Base-by-base conservation (phyloP, 2,329 filamentous ascomycete species). In the Microcyclospora pomicola region DNA sequence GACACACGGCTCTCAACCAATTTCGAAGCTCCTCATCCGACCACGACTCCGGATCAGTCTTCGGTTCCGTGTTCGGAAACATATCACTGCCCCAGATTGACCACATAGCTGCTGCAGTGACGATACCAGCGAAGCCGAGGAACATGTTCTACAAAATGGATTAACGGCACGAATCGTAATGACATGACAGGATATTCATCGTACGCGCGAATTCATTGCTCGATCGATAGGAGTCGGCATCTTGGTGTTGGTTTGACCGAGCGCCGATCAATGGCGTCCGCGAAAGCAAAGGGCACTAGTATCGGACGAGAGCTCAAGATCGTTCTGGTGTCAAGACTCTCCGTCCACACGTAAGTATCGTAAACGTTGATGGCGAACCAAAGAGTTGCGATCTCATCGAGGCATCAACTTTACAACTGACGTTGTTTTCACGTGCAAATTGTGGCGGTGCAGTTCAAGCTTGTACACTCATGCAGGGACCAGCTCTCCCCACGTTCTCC, bases 1-100 rank as follows among this genome's bases (percentile, higher is more conserved):
- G 7, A 24, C 80, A 62, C 71, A 94, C 88, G 51, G 73, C 74
- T 33, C 75, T 75, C 36, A 96, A 66, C 86, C 87, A 96, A 52
- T 78, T 68, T 43, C 75, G 71, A 60, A 93, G 67, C 53, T 96
- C 84, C 34, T 85, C 79, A 40, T 71, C 68, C 0, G 83, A 85
- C 88, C 88, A 96, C 9, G 60, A 65, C 31, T 72, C 67, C 2
- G 77, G 77, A 45, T 80, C 76, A 42, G 86, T 86, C 19, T 67
- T 82, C n/a, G 87, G 85, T 55, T 94, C 86, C 47, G 77, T 67
- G 3, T 72, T 60, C 1, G 87, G 87, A 52, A 95, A 93, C 53
- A 95, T 72, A 45, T 88, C 84, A 37, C 75, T 71, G 40, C 85
- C 85, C 78, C 82, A 92, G 50, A 95, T 88, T 13, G 75, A 73